Conservation (phyloP, 176 grass and related monocot species). For the Pharus latifolius region DNA sequence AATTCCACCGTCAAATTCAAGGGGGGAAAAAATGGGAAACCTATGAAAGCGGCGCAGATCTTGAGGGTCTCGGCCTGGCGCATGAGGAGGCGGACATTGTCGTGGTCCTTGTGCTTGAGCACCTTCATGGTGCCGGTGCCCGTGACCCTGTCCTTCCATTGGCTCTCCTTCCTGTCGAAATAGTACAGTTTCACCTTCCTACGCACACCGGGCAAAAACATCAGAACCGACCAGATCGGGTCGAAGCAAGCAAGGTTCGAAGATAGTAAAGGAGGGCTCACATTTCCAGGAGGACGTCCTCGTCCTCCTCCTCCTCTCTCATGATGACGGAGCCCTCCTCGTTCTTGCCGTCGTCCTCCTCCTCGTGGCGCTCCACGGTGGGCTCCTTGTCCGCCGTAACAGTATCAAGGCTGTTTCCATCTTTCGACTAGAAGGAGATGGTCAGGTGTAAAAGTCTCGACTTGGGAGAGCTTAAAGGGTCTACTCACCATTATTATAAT, state of each 20-base stretch:
- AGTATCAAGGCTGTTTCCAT: too few species aligned
- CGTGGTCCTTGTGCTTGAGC: constrained; percentile 11
- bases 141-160: constrained; percentile 15
- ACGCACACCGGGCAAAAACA: background rate
- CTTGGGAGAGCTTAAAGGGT: too few species aligned
- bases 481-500: too few species aligned
- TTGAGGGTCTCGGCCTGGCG: too few species aligned
- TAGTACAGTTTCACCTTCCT: constrained; percentile 22
- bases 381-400: background rate
- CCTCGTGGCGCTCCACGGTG: constrained; percentile 9
- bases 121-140: constrained; percentile 14
- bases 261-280: background rate
- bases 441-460: too few species aligned
- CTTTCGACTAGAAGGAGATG: too few species aligned
- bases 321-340: background rate
- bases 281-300: constrained; percentile 13
- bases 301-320: constrained; percentile 24
- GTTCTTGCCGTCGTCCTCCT: too few species aligned
- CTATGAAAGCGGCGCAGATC: constrained; percentile 7
- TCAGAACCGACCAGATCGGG: background rate
- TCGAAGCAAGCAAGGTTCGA: background rate
- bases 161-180: constrained; percentile 3
- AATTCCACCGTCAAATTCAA: too few species aligned
- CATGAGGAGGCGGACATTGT: background rate
- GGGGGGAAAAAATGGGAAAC: too few species aligned